Evolutionary conservation across 73 alveolate species (phyloP).

Genomic region (Tetrahymena elliotti): DNA sequence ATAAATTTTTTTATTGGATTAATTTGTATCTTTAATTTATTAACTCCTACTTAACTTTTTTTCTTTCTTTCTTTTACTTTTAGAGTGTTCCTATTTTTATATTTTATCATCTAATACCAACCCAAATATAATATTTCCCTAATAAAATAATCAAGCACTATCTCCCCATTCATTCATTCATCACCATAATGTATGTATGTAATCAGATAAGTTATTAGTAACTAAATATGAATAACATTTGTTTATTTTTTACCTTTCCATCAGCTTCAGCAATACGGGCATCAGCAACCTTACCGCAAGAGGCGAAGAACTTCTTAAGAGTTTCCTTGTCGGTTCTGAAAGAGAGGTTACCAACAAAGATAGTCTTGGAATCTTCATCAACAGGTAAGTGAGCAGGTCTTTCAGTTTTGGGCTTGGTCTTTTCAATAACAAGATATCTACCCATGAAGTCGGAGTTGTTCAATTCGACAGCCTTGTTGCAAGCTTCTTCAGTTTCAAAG

Average conservation of each 20-base stretch:
- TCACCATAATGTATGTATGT: too few relatives aligned
- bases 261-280: constrained; percentile 83
- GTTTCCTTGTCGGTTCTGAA: constrained; percentile 69
- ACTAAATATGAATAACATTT: too few relatives aligned
- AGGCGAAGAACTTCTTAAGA: constrained; percentile 70
- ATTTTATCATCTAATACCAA: too few relatives aligned
- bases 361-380: constrained; percentile 51
- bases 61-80: background rate
- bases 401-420: constrained; percentile 19
- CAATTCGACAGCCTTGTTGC: constrained; percentile 22
- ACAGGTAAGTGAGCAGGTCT: constrained; percentile 33
- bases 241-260: constrained; percentile 58
- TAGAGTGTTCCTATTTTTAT: background rate
- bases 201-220: background rate
- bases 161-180: background rate
- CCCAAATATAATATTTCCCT: background rate
- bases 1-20: too few relatives aligned
- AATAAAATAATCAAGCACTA: background rate
- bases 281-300: constrained; percentile 81
- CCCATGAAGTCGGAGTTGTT: constrained; percentile 61
- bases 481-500: constrained; percentile 52
- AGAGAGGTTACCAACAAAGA: constrained; percentile 88
- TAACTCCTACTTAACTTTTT: background rate
- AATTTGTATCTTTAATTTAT: background rate
- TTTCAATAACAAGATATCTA: constrained; percentile 38